Percentiles rank a stretch among this genome's conserved stretches.
phyloP scores from a whole-genome alignment of 192 early-diverging fungal species.

The Lobosporangium transversale region DNA sequence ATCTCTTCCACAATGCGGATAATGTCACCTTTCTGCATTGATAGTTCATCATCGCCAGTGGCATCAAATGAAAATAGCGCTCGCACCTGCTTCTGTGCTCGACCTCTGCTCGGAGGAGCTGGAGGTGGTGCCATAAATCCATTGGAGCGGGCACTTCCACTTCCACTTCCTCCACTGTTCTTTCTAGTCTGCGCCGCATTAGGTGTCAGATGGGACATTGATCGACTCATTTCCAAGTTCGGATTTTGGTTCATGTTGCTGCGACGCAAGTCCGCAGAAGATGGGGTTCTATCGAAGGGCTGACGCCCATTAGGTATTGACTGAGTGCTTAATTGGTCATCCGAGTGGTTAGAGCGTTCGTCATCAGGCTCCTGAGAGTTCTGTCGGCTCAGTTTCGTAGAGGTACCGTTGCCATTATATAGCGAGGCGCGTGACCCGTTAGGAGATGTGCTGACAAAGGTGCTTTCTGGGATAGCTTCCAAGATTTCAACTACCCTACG shows the following conservation, averaged over 20 bases:
- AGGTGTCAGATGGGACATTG: conserved; percentile 56
- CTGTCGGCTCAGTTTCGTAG: conserved; percentile 26
- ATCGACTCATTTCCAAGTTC: conserved; percentile 50
- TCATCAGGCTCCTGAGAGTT: conserved; percentile 45
- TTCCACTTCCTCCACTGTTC: conserved; percentile 27
- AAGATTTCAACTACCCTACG: conserved; percentile 39
- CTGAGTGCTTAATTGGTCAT: conserved; percentile 46
- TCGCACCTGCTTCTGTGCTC: conserved; percentile 68
- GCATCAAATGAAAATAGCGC: conserved; percentile 86
- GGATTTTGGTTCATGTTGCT: conserved; percentile 15
- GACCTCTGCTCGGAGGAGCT: conserved; percentile 31
- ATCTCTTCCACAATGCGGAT: conserved; percentile 87
- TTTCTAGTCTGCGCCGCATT: conserved; percentile 47
- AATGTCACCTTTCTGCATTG: conserved; percentile 86
- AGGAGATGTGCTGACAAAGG: conserved; percentile 24
- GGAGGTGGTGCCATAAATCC: conserved; percentile 56
- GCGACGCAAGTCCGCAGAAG: conserved; percentile 29
- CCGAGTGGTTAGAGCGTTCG: conserved; percentile 23
- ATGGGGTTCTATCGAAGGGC: conserved; percentile 57
- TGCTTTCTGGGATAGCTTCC: conserved; percentile 44
- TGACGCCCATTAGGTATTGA: conserved; percentile 53
- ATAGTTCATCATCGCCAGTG: conserved; percentile 81
- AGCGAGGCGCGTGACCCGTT: conserved; percentile 38
- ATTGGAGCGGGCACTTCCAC: conserved; percentile 17
- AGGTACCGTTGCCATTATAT: conserved; percentile 21